Conservation (phyloP, 2,329 filamentous ascomycete species). For the Xylariaceae sp. region DNA sequence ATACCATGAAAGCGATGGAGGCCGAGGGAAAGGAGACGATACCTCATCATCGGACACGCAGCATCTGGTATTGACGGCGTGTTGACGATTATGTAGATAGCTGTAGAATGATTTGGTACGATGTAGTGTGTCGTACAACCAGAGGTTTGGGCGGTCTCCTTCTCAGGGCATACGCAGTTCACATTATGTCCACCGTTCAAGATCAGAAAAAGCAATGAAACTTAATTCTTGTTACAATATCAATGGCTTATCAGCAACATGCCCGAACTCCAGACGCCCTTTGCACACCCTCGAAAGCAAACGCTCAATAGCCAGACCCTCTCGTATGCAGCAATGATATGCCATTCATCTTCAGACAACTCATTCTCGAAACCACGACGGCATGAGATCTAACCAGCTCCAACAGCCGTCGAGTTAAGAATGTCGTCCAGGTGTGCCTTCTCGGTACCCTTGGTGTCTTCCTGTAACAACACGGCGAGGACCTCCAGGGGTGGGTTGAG, state of each 20-base stretch:
- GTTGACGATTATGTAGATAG: too few species aligned
- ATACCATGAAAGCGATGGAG: constrained; percentile 86
- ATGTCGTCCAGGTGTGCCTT: constrained; percentile 72
- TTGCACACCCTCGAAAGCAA: constrained; percentile 9
- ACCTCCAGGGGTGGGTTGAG: constrained; percentile 89
- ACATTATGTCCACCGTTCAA: background rate
- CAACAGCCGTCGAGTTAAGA: constrained; percentile 46
- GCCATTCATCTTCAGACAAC: constrained; percentile 7
- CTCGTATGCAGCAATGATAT: constrained; percentile 7
- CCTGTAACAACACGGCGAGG: constrained; percentile 74
- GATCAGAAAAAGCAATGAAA: background rate
- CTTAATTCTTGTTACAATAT: constrained; percentile 1
- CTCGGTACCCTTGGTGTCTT: constrained; percentile 59
- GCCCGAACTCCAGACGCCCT: constrained; percentile 16
- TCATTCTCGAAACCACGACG: background rate
- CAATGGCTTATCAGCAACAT: constrained; percentile 4
- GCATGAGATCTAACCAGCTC: constrained; percentile 19
- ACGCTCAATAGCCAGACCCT: constrained; percentile 9
- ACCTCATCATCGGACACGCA: constrained; percentile 84
- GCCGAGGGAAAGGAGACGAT: constrained; percentile 55
- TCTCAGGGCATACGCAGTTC: background rate
- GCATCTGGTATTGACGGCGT: constrained; percentile 80
- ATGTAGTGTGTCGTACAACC: background rate
- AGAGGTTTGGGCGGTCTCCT: background rate
- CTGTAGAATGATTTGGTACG: too few species aligned